Conservation (phyloP, 2,329 filamentous ascomycete species). For the Pleomassaria siparia region DNA sequence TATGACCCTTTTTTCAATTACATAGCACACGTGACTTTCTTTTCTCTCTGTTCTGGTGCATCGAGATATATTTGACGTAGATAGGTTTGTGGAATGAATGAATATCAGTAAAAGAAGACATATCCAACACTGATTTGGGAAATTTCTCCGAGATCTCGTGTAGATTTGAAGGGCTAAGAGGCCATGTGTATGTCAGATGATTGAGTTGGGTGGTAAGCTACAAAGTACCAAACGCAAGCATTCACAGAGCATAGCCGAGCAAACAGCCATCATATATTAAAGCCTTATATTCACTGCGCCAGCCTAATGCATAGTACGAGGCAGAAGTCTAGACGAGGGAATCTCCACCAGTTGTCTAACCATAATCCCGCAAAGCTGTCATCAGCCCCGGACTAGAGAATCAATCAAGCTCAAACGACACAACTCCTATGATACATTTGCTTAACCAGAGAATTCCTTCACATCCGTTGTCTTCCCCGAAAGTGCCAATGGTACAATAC, state of each 20-base stretch:
- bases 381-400: not conserved
- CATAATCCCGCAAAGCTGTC: slow-evolving; percentile 3
- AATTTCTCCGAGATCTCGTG: too few relatives aligned
- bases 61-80: too few relatives aligned
- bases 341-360: slow-evolving; percentile 8
- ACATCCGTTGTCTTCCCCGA: slow-evolving; percentile 61
- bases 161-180: too few relatives aligned
- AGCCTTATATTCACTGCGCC: slow-evolving; percentile 9
- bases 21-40: too few relatives aligned
- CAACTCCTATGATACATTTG: slow-evolving; percentile 4
- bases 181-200: too few relatives aligned
- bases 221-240: not conserved
- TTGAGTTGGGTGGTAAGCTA: not conserved
- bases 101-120: too few relatives aligned
- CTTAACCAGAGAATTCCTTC: slow-evolving; percentile 61
- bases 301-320: slow-evolving; percentile 3
- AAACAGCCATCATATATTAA: not conserved
- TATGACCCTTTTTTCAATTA: too few relatives aligned
- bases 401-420: slow-evolving; percentile 2
- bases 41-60: too few relatives aligned
- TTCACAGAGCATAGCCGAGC: not conserved
- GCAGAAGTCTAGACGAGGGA: slow-evolving; percentile 7
- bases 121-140: too few relatives aligned
- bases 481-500: slow-evolving; percentile 92
- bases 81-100: too few relatives aligned